Evolutionary conservation across 2,329 filamentous ascomycete genomes (phyloP), one percentile per base, ranked within the genome.

Genomic region (Aspergillus candidus): DNA sequence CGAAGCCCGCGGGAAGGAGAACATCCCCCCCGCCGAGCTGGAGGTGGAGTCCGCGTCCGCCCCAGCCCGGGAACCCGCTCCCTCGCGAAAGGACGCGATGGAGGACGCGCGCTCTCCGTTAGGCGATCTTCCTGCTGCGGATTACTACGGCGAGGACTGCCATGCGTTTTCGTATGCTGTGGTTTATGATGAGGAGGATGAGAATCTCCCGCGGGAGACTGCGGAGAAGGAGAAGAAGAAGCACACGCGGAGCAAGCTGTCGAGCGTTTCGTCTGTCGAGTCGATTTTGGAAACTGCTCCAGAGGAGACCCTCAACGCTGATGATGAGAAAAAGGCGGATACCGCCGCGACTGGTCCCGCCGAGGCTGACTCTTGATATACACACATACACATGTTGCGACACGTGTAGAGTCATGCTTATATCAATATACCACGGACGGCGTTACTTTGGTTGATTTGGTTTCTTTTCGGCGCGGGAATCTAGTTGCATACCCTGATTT

Each of bases 1-100:
- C 6, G 13, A 41, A 53, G 77, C 79, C 36, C 75, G 80, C 29
- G 86, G 88, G 59, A 98, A 98, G 74, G 91, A 98, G 72, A 98
- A 98, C 61, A 81, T 95, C 13, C 86, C 91, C 4, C 91, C 91
- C 2, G 63, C 61, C 6, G 67, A 70, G 32, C 41, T 63, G n/a
- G 82, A 86, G 36, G 65, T 84, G 32, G 80, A 78, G 22, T 77
- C 84, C 58, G 81, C 78, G n/a, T n/a, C n/a, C n/a, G n/a, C n/a
- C n/a, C n/a, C n/a, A n/a, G 49, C 59, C 13, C 45, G 58, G 18
- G 49, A 57, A 43, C 50, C 59, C 7, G 43, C 56, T 4, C 55
- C 59, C 12, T 55, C 57, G 11, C 62, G 65, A 31, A 67, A 67
- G 32, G 72, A 75, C 46, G 82, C 82, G 73, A 62, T 78, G 13